A percentile compares a stretch with the other conserved stretches of the same genome.
phyloP scores from a whole-genome alignment of 805 yeast species.

The Candida quercuum region DNA sequence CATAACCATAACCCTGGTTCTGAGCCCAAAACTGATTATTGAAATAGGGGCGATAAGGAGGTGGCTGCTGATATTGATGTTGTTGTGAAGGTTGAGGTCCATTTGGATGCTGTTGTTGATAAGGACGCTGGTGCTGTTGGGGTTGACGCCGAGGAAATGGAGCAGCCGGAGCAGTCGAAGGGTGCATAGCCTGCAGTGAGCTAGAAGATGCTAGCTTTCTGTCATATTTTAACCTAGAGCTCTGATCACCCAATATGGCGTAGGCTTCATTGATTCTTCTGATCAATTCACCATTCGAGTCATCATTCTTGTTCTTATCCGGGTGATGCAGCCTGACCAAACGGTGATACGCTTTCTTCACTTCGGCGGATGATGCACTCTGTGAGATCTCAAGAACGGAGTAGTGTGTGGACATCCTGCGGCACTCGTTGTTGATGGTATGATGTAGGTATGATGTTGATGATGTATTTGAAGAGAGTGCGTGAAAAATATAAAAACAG shows the following conservation, averaged over 20 bases:
- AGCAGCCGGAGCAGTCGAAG: not conserved
- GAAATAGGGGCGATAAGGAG: too few species aligned
- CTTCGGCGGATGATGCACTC: conserved; percentile 20
- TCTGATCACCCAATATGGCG: conserved; percentile 23
- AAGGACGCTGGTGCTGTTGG: not conserved
- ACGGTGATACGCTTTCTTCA: conserved; percentile 34
- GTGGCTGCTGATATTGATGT: not conserved
- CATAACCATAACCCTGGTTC: not conserved
- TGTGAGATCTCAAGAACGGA: conserved; percentile 23
- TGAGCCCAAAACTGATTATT: not conserved
- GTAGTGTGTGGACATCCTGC: conserved; percentile 19
- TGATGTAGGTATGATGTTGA: too few species aligned
- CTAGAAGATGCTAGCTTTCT: not conserved
- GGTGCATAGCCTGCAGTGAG: not conserved
- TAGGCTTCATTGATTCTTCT: conserved; percentile 29
- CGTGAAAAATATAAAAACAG: too few species aligned
- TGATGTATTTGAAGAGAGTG: too few species aligned
- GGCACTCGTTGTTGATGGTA: not conserved
- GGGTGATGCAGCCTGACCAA: conserved; percentile 41
- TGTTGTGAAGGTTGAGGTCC: not conserved
- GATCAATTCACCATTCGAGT: conserved; percentile 28
- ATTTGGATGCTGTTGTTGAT: not conserved
- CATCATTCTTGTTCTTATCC: conserved; percentile 28
- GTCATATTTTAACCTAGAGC: conserved; percentile 26
- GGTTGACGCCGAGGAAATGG: not conserved